Percentiles rank a stretch among this genome's conserved stretches.
Evolutionary conservation across 2,329 filamentous ascomycete species (phyloP).

Genomic region (Talaromyces pinophilus): DNA sequence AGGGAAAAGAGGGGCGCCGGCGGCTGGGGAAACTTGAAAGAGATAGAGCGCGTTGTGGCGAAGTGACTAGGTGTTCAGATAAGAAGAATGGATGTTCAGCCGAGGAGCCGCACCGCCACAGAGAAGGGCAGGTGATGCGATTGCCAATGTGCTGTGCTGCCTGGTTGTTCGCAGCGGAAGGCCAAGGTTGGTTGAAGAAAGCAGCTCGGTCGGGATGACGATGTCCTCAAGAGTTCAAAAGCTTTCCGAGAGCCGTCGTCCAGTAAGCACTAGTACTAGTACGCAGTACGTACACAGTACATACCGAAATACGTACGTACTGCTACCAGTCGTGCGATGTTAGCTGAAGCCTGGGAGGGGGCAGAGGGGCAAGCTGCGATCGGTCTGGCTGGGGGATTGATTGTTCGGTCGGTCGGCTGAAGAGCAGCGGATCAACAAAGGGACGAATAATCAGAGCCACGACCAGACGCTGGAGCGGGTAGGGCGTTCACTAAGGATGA

Average conservation of each 20-base stretch:
- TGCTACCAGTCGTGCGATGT: not conserved
- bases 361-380: slow-evolving; percentile 1
- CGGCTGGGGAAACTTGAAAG: slow-evolving; percentile 9
- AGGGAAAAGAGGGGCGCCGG: slow-evolving; percentile 19
- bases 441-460: slow-evolving; percentile 8
- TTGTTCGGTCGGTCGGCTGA: slow-evolving; percentile 9
- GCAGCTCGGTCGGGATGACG: not conserved
- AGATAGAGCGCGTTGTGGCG: slow-evolving; percentile 2
- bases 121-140: slow-evolving; percentile 4
- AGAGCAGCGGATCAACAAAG: slow-evolving; percentile 3
- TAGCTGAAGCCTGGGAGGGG: not conserved
- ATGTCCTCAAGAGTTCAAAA: not conserved
- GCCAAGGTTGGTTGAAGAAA: not conserved
- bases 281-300: not conserved
- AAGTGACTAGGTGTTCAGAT: not conserved
- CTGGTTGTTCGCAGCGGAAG: not conserved
- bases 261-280: slow-evolving; percentile 6
- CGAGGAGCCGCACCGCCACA: slow-evolving; percentile 21
- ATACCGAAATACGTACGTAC: not conserved
- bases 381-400: not conserved
- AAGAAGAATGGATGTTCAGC: slow-evolving; percentile 2
- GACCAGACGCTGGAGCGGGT: slow-evolving; percentile 12
- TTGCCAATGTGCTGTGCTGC: not conserved
- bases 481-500: slow-evolving; percentile 9
- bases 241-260: slow-evolving; percentile 7